Percentiles rank a stretch among this genome's conserved stretches.
Conservation (phyloP, 1,284 basidiomycete species). For the Heterobasidion occidentale region DNA sequence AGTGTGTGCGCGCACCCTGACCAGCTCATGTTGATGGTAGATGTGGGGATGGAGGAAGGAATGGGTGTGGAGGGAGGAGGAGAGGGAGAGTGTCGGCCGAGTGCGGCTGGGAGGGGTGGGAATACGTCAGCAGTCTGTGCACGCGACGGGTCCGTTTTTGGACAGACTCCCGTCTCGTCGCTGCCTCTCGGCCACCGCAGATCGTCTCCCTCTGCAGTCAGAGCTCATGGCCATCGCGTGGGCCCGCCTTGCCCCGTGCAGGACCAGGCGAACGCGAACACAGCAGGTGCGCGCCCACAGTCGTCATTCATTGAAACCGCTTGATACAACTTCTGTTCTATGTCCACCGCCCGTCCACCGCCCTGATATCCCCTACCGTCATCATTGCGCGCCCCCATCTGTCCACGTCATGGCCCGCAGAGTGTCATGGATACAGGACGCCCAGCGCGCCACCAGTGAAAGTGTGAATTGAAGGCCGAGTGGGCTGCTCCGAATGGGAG, state of each 20-base stretch:
- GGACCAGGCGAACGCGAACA: no score
- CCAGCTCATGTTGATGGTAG: slow-evolving; percentile 35
- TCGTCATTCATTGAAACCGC: no score
- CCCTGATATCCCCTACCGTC: not conserved
- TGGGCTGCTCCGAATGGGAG: not conserved
- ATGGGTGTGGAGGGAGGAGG: not conserved
- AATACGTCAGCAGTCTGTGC: no score
- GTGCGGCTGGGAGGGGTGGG: not conserved
- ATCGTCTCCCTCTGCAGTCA: no score
- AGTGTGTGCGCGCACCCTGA: slow-evolving; percentile 29
- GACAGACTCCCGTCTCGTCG: not conserved
- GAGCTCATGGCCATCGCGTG: no score
- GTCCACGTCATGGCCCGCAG: not conserved
- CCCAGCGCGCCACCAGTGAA: no score
- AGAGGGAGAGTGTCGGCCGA: not conserved
- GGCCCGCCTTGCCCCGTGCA: no score
- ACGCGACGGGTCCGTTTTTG: not conserved
- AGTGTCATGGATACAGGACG: not conserved
- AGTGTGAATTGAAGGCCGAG: not conserved
- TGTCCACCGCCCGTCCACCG: not conserved
- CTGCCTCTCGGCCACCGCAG: not conserved
- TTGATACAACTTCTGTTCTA: not conserved
- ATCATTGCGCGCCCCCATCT: not conserved
- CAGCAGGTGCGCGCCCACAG: no score
- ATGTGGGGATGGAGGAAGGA: not conserved